Evolutionary conservation across 257 asterid species (phyloP).

Genomic region (Petrea volubilis): DNA sequence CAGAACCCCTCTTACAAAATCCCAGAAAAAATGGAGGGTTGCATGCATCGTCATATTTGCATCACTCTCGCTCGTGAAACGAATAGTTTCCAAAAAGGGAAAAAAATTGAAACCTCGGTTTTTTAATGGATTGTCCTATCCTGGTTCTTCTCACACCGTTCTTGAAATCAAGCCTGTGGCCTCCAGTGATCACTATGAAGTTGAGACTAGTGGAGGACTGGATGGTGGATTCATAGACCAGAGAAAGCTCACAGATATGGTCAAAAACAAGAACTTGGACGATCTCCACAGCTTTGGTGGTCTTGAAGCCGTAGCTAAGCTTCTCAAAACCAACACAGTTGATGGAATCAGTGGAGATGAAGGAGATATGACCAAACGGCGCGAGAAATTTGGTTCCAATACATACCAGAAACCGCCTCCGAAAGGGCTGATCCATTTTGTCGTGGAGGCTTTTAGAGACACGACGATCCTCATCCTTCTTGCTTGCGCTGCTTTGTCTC

Average conservation of each 20-base stretch:
- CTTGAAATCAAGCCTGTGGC: constrained; percentile 29
- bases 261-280: constrained; percentile 27
- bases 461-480: constrained; percentile 53
- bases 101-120: neutral
- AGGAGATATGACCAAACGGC: constrained; percentile 33
- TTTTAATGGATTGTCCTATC: neutral
- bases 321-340: constrained; percentile 37
- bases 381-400: constrained; percentile 42
- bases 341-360: constrained; percentile 48
- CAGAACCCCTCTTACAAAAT: constrained; percentile 33
- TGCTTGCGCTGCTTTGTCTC: constrained; percentile 46
- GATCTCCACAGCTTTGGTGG: constrained; percentile 40
- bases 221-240: neutral
- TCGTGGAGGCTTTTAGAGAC: constrained; percentile 46
- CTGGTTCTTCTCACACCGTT: constrained; percentile 21
- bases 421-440: constrained; percentile 32
- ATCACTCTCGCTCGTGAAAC: constrained; percentile 35
- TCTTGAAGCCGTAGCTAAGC: constrained; percentile 30
- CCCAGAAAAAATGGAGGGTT: constrained; percentile 47
- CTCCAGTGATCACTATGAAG: neutral
- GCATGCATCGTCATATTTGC: constrained; percentile 43
- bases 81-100: constrained; percentile 14
- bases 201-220: constrained; percentile 11
- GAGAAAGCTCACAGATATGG: constrained; percentile 25
- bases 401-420: constrained; percentile 42